Percentiles rank a stretch among this genome's conserved stretches.
Conservation (phyloP, 148 eudicot species). For the Camellia granthamiana region DNA sequence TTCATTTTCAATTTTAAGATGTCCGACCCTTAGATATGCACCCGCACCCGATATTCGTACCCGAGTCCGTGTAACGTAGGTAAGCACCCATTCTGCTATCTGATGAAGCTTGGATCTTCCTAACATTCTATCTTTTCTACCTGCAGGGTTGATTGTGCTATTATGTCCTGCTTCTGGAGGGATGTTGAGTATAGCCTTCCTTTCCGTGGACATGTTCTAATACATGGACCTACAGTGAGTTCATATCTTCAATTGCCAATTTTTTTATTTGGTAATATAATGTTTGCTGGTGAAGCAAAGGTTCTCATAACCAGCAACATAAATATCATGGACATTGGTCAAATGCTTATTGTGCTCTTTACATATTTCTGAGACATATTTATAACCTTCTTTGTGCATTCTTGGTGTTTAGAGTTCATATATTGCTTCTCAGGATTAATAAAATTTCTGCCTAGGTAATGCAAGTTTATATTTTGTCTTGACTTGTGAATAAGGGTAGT, state of each 20-base stretch:
- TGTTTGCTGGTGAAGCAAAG: neutral
- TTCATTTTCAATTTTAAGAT: too few relatives aligned
- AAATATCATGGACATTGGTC: neutral
- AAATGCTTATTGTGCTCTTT: neutral
- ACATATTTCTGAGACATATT: too few relatives aligned
- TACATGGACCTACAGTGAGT: conserved; percentile 95
- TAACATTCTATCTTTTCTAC: conserved; percentile 15
- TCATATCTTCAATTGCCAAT: conserved; percentile 12
- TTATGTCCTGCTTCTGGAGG: conserved; percentile 69
- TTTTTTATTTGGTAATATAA: conserved; percentile 1
- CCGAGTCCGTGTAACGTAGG: too few relatives aligned
- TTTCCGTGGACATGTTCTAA: conserved; percentile 85
- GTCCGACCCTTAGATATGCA: too few relatives aligned
- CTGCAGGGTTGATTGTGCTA: conserved; percentile 68
- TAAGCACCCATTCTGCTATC: too few relatives aligned
- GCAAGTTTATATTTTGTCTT: neutral
- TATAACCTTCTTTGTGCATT: neutral
- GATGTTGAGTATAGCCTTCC: conserved; percentile 64
- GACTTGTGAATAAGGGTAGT: neutral
- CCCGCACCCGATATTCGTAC: too few relatives aligned
- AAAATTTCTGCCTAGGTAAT: neutral
- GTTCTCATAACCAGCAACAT: neutral
- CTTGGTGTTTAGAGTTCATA: neutral
- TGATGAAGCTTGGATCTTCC: conserved; percentile 1
- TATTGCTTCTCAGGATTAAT: neutral